Evolutionary conservation across 331 rosid genomes (phyloP).

Genomic region (Rosa hybrid): DNA sequence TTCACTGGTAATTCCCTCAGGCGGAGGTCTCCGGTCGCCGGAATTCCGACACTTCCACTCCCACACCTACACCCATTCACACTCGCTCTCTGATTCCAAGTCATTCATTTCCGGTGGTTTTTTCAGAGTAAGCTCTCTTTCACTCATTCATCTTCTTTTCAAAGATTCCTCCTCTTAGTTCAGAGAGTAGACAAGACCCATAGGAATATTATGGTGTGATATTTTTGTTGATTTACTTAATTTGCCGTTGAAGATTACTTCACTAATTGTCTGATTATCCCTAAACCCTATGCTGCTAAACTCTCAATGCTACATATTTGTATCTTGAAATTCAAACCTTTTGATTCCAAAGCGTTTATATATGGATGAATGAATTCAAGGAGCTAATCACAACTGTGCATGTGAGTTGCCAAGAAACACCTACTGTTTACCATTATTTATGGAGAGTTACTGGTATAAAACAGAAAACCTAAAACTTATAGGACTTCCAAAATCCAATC

Average conservation of each 20-base stretch:
- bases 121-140: constrained; percentile 51
- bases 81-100: constrained; percentile 47
- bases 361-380: not conserved
- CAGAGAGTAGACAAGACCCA: no score
- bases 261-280: not conserved
- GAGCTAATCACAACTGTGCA: not conserved
- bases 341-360: not conserved
- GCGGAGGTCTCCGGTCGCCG: constrained; percentile 50
- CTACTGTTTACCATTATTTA: not conserved
- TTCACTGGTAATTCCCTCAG: constrained; percentile 57
- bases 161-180: not conserved
- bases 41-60: constrained; percentile 48
- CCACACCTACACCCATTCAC: not conserved
- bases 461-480: not conserved
- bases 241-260: not conserved
- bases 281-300: no score
- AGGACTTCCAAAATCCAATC: not conserved
- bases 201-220: not conserved
- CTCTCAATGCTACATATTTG: not conserved
- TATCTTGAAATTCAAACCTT: no score
- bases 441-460: not conserved
- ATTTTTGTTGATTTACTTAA: not conserved
- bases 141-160: constrained; percentile 3
- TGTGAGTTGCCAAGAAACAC: not conserved
- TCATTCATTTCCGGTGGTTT: constrained; percentile 47